Percentiles rank a stretch among this genome's conserved stretches.
Evolutionary conservation across 108 stramenopile species (phyloP).

Genomic region (Seminavis robusta): DNA sequence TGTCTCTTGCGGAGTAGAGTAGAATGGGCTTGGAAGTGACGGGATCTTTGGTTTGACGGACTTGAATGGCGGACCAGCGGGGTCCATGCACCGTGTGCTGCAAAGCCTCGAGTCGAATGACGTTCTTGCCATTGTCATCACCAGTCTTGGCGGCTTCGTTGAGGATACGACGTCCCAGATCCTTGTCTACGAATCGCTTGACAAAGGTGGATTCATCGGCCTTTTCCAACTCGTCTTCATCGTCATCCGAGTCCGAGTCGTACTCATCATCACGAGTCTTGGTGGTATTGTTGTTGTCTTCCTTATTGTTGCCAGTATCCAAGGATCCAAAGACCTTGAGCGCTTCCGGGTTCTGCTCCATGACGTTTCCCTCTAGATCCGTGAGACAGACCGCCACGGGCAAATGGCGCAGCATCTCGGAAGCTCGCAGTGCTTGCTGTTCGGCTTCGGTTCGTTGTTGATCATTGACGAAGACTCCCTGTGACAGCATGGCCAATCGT

Average conservation of each 20-base stretch:
- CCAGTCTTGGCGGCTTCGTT: no score
- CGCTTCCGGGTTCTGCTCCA: constrained; percentile 51
- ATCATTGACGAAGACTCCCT: neutral
- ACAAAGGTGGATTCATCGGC: constrained; percentile 6
- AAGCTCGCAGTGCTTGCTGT: constrained; percentile 24
- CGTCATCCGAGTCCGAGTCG: no score
- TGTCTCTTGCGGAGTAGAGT: constrained; percentile 20
- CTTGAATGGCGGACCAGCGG: constrained; percentile 7
- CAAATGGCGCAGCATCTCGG: constrained; percentile 45
- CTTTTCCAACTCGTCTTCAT: no score
- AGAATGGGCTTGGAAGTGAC: constrained; percentile 8
- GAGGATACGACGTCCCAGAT: neutral
- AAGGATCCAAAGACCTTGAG: constrained; percentile 10
- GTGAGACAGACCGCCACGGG: constrained; percentile 47
- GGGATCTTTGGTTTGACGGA: constrained; percentile 15
- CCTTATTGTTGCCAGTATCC: neutral
- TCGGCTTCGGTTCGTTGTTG: constrained; percentile 16
- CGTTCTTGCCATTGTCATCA: no score
- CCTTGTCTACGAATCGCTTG: constrained; percentile 19
- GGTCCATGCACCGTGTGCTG: constrained; percentile 6
- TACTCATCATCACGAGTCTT: no score
- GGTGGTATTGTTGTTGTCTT: no score
- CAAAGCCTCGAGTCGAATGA: constrained; percentile 8
- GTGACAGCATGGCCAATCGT: constrained; percentile 11
- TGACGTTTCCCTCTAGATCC: constrained; percentile 31